phyloP scores from a whole-genome alignment of 805 yeast genomes.

The Saccharomycopsis malanga region DNA sequence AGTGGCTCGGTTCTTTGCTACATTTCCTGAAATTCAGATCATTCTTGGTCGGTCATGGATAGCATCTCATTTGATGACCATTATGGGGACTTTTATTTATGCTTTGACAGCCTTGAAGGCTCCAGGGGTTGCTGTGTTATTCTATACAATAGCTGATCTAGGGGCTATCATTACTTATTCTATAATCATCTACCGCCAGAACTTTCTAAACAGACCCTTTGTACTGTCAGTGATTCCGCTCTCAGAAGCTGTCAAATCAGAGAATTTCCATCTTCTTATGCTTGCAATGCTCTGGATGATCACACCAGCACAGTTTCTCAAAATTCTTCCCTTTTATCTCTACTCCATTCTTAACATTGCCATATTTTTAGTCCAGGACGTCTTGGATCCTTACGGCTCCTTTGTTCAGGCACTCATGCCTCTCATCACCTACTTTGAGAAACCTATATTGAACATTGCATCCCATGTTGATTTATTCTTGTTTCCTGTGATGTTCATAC shows the following conservation, averaged over 20 bases:
- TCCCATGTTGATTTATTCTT: slow-evolving; percentile 41
- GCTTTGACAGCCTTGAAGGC: slow-evolving; percentile 10
- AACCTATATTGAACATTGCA: slow-evolving; percentile 66
- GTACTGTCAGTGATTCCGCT: slow-evolving; percentile 17
- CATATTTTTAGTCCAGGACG: slow-evolving; percentile 4
- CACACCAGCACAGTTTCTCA: slow-evolving; percentile 17
- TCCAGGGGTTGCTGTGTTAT: slow-evolving; percentile 7
- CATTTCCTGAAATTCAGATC: slow-evolving; percentile 7
- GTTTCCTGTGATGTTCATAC: slow-evolving; percentile 19
- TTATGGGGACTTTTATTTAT: slow-evolving; percentile 11
- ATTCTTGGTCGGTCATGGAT: slow-evolving; percentile 9
- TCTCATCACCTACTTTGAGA: slow-evolving; percentile 53
- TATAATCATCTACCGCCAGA: slow-evolving; percentile 5
- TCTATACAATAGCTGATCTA: slow-evolving; percentile 12
- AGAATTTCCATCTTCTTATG: slow-evolving; percentile 22
- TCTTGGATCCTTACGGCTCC: slow-evolving; percentile 28
- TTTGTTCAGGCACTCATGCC: slow-evolving; percentile 48
- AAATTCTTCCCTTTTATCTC: slow-evolving; percentile 21
- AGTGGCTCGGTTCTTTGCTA: neutral
- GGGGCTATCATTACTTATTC: slow-evolving; percentile 18
- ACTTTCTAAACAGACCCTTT: slow-evolving; percentile 8
- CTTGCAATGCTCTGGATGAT: slow-evolving; percentile 17
- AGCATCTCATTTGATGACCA: slow-evolving; percentile 12
- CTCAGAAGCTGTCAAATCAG: slow-evolving; percentile 19
- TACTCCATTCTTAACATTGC: slow-evolving; percentile 19